A percentile compares a stretch with the other conserved stretches of the same genome.
phyloP scores from a whole-genome alignment of 345 rosid genomes.

The Tarenaya hassleriana region DNA sequence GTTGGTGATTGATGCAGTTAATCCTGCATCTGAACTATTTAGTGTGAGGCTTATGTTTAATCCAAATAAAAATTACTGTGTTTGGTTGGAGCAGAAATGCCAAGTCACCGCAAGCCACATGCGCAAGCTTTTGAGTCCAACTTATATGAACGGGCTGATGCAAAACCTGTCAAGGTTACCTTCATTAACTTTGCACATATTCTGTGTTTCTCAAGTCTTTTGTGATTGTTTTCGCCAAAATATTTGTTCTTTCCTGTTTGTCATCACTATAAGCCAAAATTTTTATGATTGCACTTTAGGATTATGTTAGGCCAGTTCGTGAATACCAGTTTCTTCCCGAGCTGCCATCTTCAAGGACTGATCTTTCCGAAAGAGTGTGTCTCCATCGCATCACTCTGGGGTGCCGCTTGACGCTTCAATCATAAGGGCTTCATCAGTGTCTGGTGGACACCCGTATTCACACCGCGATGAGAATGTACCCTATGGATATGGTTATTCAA shows the following conservation, averaged over 20 bases:
- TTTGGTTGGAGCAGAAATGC: conserved; percentile 36
- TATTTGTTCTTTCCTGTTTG: not conserved
- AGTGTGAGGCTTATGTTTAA: not conserved
- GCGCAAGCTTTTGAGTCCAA: conserved; percentile 45
- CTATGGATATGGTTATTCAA: conserved; percentile 41
- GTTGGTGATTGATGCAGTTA: not conserved
- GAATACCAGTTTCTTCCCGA: conserved; percentile 90
- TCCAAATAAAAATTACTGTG: conserved; percentile 6
- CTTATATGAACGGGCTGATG: conserved; percentile 48
- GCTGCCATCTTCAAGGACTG: conserved; percentile 60
- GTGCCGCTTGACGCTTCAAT: conserved; percentile 38
- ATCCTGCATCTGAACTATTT: no score
- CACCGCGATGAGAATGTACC: conserved; percentile 35
- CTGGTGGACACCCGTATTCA: conserved; percentile 27
- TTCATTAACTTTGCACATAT: conserved; percentile 5
- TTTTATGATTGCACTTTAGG: conserved; percentile 17
- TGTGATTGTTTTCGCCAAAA: not conserved
- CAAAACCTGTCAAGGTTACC: conserved; percentile 44
- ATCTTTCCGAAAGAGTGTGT: conserved; percentile 48
- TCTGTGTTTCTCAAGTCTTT: not conserved
- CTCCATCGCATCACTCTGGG: conserved; percentile 36
- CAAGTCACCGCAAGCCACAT: conserved; percentile 41
- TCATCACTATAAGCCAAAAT: no score
- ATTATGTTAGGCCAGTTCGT: conserved; percentile 46
- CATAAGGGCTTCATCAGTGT: conserved; percentile 34